Evolutionary conservation across 345 rosid species (phyloP), one percentile per base, ranked within the genome.

Genomic region (Physaria fendleri): DNA sequence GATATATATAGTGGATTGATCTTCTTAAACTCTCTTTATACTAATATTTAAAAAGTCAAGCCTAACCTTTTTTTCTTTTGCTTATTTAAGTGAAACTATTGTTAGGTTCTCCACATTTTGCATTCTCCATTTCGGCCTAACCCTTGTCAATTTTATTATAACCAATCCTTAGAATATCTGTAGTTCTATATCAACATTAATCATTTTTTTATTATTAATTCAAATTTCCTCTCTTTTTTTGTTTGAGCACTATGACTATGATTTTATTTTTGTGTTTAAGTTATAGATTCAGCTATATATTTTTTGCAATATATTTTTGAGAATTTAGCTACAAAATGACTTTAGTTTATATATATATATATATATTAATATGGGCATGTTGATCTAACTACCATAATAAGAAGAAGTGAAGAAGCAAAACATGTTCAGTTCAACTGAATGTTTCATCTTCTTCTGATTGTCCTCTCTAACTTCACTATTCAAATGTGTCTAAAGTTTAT

Each of bases 351-450:
- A 6, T 7, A 13, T 51, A 40, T 35, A n/a, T n/a, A 1, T 15
- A 8, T 34, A n/a, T 20, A 15, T 30, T 5, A 27, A 14, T 65
- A 20, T 25, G 8, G 10, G 68, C 12, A n/a, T 11, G 25, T 49
- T 32, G 29, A 24, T 42, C 27, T 40, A 58, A 41, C 53, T 35
- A 59, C 27, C 27, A 25, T 13, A 60, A 35, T 51, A 46, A 45
- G 57, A 60, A 35, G 51, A 46, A 45, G 57, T 69, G 74, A 69
- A 69, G 74, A 69, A 62, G 64, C 74, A 69, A 69, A 45, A 46
- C 68, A 69, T 69, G 73, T 69, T 68, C 56, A 62, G 73, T 69
- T 54, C 58, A 69, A 61, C 63, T 53, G 68, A 52, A 44, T 69
- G 33, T 61, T 68, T 69, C 57, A 61, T 46, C 39, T 15, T 62